Evolutionary conservation across 768 basidiomycete species (phyloP).

Genomic region (Boletus sp.): DNA sequence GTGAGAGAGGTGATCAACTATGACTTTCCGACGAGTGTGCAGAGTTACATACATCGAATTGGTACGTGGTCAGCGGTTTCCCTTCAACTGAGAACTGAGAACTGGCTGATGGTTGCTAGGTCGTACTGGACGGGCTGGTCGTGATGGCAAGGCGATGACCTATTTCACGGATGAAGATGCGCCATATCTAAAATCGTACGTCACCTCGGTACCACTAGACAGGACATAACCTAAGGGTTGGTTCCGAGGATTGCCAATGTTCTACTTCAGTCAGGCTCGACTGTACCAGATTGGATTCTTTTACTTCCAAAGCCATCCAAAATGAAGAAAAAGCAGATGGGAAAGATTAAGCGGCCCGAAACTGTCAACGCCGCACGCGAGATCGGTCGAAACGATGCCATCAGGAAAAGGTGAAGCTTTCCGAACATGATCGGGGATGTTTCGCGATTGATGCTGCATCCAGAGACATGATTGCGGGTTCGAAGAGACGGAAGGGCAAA

Average conservation of each 20-base stretch:
- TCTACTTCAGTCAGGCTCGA: slow-evolving; percentile 86
- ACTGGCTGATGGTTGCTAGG: slow-evolving; percentile 41
- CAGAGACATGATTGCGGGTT: slow-evolving; percentile 78
- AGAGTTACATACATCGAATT: slow-evolving; percentile 95
- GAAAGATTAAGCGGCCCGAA: slow-evolving; percentile 77
- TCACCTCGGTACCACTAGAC: slow-evolving; percentile 1
- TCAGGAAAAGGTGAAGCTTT: slow-evolving; percentile 61
- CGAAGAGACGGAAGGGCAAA: slow-evolving; percentile 60
- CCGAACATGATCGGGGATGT: neutral
- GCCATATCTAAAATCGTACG: slow-evolving; percentile 85
- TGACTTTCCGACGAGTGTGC: slow-evolving; percentile 93
- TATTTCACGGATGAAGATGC: slow-evolving; percentile 95
- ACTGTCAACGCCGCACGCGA: slow-evolving; percentile 66
- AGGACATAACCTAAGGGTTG: slow-evolving; percentile 7
- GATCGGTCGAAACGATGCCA: slow-evolving; percentile 65
- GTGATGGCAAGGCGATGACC: slow-evolving; percentile 89
- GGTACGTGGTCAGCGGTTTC: slow-evolving; percentile 41
- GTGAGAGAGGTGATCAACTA: slow-evolving; percentile 93
- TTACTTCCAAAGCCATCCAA: slow-evolving; percentile 92
- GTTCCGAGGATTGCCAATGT: slow-evolving; percentile 84
- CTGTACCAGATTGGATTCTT: slow-evolving; percentile 93
- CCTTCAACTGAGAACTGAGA: neutral
- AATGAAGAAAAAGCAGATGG: slow-evolving; percentile 81
- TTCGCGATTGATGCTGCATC: neutral
- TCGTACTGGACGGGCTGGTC: slow-evolving; percentile 91